Evolutionary conservation across 2,329 filamentous ascomycete genomes (phyloP), one percentile per base, ranked within the genome.

Genomic region (Aspergillus bombycis): DNA sequence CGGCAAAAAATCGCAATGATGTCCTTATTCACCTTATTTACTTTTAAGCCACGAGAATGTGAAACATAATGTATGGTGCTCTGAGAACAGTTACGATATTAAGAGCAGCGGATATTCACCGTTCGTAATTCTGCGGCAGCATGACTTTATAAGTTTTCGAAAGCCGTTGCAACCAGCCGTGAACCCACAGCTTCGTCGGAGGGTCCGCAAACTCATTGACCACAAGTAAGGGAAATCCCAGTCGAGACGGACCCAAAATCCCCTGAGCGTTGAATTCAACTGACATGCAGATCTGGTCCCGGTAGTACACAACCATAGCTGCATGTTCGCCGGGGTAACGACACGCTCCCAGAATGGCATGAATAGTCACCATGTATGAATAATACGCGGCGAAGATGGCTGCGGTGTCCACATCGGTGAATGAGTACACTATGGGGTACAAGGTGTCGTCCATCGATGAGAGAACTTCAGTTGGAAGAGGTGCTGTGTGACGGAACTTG

Each of bases 221-320:
- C 23, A 74, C 71, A 11, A 65, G 67, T 26, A 74, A 56, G 10
- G 72, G 59, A 48, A 75, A 74, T 2, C 67, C 72, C 64, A 74
- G 65, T 60, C 71, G 65, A 55, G 68, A 74, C 7, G 71, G 72
- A 0, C 73, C 72, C 16, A 75, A 58, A 4, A 70, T 55, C 3
- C 72, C 73, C 9, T 62, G 64, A 8, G 67, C 57, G 45, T 65
- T 68, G 43, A 70, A 74, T 61, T 74, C 72, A n/a, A 75, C 67
- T 0, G 72, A 74, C 52, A 65, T 70, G 64, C 73, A 75, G n/a
- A 75, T 74, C 60, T 71, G 71, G 58, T 74, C 72, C 19, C 68
- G 66, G 28, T 68, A 75, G 60, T 69, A 70, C 21, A 58, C 26
- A 12, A 71, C 64, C 67, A 70, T 68, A 21, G 64, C 66, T 8